Evolutionary conservation across 208 protist species (phyloP), one percentile per base, ranked within the genome.

Genomic region (Wallacemonas sp.): DNA sequence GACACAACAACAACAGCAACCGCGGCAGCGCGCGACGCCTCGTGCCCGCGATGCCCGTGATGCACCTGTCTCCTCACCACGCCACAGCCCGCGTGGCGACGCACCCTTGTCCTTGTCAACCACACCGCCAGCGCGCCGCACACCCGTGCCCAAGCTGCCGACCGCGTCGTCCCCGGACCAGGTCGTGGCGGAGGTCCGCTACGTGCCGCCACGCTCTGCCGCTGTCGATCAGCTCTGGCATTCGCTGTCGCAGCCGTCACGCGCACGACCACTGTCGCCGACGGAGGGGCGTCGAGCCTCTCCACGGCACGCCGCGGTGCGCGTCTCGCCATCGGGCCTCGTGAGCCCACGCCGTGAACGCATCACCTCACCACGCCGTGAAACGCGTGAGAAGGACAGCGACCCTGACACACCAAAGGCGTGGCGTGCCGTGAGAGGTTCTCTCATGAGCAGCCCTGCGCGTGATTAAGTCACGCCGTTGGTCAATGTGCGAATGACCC

Each of bases 201-300:
- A 34, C n/a, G 52, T 58, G 0, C 52, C 52, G 14, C 52, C 52
- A 14, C 52, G 52, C 30, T 58, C 52, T 9, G 52, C 52, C 1
- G 52, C 52, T 2, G 52, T 58, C 2, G 29, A 58, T 30, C 4
- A 58, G 52, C 26, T 58, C 23, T 61, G 55, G 48, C 24, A 44
- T n/a, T 70, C 65, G 16, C 44, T 46, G 17, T 70, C 65, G 16
- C 44, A 33, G 17, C 47, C 39, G 54, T 26, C 30, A 6, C 55
- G 54, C 16, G 61, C 65, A 43, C 65, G 54, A 32, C 65, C 65
- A 2, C n/a, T 52, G 16, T 52, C 65, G 34, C 46, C 48, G 29
- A 38, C 32, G 9, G 61, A 11, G n/a, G 61, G 17, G n/a, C 14
- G 26, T 27, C 46, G 46, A 2, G 11, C 2, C 1, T 38, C 52